Base-by-base conservation (phyloP, 495 filamentous ascomycete species). In the Trichoderma orchidacearum region DNA sequence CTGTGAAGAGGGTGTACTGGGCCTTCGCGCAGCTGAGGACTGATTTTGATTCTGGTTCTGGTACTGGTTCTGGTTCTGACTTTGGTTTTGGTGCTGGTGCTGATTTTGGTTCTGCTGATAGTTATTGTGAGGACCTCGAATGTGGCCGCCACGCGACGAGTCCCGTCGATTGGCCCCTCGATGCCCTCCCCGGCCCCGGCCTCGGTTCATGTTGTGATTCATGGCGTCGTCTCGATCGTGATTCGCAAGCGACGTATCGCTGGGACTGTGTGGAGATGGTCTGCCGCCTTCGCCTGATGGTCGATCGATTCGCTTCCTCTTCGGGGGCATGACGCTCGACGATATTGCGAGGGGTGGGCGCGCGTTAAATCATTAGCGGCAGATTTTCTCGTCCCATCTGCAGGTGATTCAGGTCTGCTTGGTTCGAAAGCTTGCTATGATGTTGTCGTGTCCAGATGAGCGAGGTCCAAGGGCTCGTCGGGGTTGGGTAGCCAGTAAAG, bases 301-400 rank as follows among this genome's bases (percentile, higher is more conserved):
- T 17, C 68, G 67, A 18, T 79, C 77, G 60, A 68, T 68, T 67
- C 77, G 73, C 70, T 80, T 81, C 59, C 78, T 69, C 70, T 80
- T 80, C 45, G 68, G 71, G 66, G 71, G 69, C 75, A 78, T 78
- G 58, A 56, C 74, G 63, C 53, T 61, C 15, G 23, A 36, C 30
- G 51, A 53, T 30, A n/a, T 34, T 28, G 54, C 54, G n/a, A 29
- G 54, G 54, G 21, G 30, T 41, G 9, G 53, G 41, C 41, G 41
- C 41, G 41, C 27, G 41, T 17, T 48, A 48, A 25, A 48, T 23
- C 41, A 48, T 48, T 25, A 48, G 41, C 41, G 21, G 41, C 41
- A 27, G 41, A 25, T 28, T 48, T n/a, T 3, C 13, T 23, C 8
- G 15, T 8, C 23, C 9, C 41, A 48, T 48, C 41, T 60, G 48